Evolutionary conservation across 768 basidiomycete genomes (phyloP), one percentile per base, ranked within the genome.

Genomic region (Amanita phalloides): DNA sequence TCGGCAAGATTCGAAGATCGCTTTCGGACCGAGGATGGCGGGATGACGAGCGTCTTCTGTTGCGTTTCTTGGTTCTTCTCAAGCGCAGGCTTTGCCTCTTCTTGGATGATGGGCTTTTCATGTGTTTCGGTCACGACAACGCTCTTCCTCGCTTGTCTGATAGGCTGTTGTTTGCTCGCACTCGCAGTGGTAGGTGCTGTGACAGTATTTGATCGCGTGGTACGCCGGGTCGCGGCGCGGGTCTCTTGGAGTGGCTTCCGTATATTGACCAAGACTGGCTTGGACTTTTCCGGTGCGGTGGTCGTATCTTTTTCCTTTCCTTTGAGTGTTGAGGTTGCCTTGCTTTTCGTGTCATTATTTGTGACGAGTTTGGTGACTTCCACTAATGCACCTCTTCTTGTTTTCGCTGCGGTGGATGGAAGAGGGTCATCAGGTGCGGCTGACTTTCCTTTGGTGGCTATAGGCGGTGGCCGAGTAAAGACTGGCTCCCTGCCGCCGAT

Each of bases 1-100:
- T 71, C 73, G 14, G 69, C 60, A 26, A 54, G 32, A 47, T 54
- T 53, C 14, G 55, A 45, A 25, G 55, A 53, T 28, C 54, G 59
- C 42, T 49, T 64, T 32, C 53, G 45, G 28, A 53, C 26, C 20
- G 45, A 47, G 6, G 53, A 57, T 25, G 49, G 23, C 1, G 54
- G 54, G 4, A 20, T 13, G 41, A 10, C 14, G 17, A 50, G 14
- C 3, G 30, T 6, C 5, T 6, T 28, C 43, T 33, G 38, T 20
- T 23, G 30, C 8, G 37, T 25, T 51, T 51, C 23, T 44, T 44
- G 14, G 21, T 17, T 5, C 14, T 26, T 45, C 10, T 30, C 42
- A 45, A 23, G 20, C 17, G 8, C 30, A 10, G 17, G 30, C n/a
- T 42, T 14, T 21, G 23, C 6, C n/a, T 49, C 25, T 28, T 36